These are phyloP conservation scores for Trametes punicea DNA, from an alignment of 768 basidiomycete species.

Conservation along the genomic window DNA sequence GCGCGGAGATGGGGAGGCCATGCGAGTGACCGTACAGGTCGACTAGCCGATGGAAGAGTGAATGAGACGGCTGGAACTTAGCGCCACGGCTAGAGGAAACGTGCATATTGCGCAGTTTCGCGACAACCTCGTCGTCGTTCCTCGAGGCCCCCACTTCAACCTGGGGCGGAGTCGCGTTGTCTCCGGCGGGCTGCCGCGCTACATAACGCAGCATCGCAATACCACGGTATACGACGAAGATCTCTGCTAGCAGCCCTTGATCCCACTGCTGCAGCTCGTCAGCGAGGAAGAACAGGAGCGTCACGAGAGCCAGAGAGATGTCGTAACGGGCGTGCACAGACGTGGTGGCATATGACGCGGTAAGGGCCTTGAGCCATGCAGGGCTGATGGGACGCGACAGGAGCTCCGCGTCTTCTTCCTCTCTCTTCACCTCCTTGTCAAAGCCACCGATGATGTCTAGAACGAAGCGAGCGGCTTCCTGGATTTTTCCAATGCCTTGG, in stretches of 20 bases:
- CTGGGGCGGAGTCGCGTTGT: conserved; percentile 31
- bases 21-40: conserved; percentile 46
- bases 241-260: conserved; percentile 61
- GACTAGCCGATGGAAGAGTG: conserved; percentile 62
- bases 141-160: conserved; percentile 30
- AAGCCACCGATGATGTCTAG: conserved; percentile 73
- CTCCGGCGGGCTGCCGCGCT: conserved; percentile 53
- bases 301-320: conserved; percentile 60
- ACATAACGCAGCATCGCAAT: conserved; percentile 67
- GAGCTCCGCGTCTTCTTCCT: conserved; percentile 66
- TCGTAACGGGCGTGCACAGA: conserved; percentile 75
- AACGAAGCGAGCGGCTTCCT: conserved; percentile 50
- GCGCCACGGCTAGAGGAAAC: conserved; percentile 36
- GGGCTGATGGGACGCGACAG: conserved; percentile 47
- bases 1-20: conserved; percentile 57
- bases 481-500: conserved; percentile 53
- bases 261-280: conserved; percentile 64
- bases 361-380: conserved; percentile 60
- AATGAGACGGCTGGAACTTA: conserved; percentile 50
- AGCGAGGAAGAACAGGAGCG: conserved; percentile 67
- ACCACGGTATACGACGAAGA: conserved; percentile 79
- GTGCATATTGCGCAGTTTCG: conserved; percentile 71
- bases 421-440: conserved; percentile 65
- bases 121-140: conserved; percentile 56
- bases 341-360: conserved; percentile 57